A percentile compares a stretch with the other conserved stretches of the same genome.
These are phyloP conservation scores for Truncatella angustata DNA, from an alignment of 2,329 filamentous ascomycete genomes.

Conservation along the genomic window DNA sequence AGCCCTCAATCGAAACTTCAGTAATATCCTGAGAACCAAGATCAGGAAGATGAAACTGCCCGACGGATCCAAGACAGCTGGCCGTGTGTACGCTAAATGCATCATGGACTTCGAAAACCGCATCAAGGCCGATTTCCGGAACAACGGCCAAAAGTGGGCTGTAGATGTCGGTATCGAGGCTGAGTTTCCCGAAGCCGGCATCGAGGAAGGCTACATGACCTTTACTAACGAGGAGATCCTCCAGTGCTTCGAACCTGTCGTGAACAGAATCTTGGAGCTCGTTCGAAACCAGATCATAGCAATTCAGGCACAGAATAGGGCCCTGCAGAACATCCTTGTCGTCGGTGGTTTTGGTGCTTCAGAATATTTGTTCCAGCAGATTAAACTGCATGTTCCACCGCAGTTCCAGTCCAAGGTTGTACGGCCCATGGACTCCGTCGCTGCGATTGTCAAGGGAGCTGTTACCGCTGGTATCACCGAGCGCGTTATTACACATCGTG, in stretches of 20 bases:
- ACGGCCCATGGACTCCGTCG: constrained; percentile 96
- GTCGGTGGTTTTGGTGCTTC: constrained; percentile 98
- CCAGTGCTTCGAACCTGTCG: constrained; percentile 97
- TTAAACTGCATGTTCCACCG: constrained; percentile 95
- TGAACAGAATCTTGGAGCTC: constrained; percentile 93
- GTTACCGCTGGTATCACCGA: constrained; percentile 98
- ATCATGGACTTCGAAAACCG: constrained; percentile 99
- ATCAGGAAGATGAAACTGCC: constrained; percentile 99
- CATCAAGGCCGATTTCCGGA: constrained; percentile 99
- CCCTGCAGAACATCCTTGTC: constrained; percentile 92
- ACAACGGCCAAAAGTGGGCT: constrained; percentile 98
- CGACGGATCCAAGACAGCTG: constrained; percentile 95
- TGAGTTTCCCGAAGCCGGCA: constrained; percentile 94
- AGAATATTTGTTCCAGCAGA: constrained; percentile 98
- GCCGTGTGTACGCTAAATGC: constrained; percentile 96
- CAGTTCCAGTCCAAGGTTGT: constrained; percentile 99
- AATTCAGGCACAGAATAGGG: constrained; percentile 94
- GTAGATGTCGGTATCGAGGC: constrained; percentile 98
- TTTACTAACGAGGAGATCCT: constrained; percentile 99
- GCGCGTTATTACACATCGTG: constrained; percentile 92
- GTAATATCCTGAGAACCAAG: constrained; percentile 95
- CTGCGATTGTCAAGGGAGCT: constrained; percentile 96
- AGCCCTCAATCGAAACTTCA: constrained; percentile 95
- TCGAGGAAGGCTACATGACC: constrained; percentile 99
- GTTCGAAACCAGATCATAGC: constrained; percentile 98